Evolutionary conservation across 2,329 filamentous ascomycete genomes (phyloP).

Genomic region (Fusarium sp.): DNA sequence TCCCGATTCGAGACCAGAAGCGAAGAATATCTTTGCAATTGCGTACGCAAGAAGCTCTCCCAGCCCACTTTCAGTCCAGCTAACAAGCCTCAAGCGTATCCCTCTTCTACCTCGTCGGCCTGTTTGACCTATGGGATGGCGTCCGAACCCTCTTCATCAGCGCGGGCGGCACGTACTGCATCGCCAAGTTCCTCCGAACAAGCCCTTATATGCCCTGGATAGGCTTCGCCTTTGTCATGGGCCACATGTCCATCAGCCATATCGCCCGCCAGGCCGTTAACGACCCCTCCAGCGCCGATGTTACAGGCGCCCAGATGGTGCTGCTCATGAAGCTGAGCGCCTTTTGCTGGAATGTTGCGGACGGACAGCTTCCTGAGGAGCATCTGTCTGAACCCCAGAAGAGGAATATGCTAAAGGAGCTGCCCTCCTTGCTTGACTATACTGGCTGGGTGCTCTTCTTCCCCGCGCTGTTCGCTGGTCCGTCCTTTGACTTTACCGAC

Average conservation of each 20-base stretch:
- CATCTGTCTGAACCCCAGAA: slow-evolving; percentile 91
- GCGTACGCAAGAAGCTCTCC: slow-evolving; percentile 63
- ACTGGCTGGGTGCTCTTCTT: slow-evolving; percentile 96
- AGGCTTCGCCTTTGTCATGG: slow-evolving; percentile 94
- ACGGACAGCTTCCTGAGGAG: slow-evolving; percentile 84
- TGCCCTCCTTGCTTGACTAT: slow-evolving; percentile 86
- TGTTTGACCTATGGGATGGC: slow-evolving; percentile 94
- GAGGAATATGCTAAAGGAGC: slow-evolving; percentile 80
- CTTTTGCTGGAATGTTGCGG: slow-evolving; percentile 98
- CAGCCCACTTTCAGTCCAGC: slow-evolving; percentile 1
- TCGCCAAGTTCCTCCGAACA: slow-evolving; percentile 82
- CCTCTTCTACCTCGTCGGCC: slow-evolving; percentile 91
- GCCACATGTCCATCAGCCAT: slow-evolving; percentile 93
- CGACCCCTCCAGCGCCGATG: slow-evolving; percentile 79
- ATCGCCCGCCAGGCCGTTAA: slow-evolving; percentile 82
- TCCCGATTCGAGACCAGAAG: slow-evolving; percentile 84
- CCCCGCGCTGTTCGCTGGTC: slow-evolving; percentile 88
- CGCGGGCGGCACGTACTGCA: slow-evolving; percentile 83
- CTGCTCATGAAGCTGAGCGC: slow-evolving; percentile 97
- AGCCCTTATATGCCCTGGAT: slow-evolving; percentile 98
- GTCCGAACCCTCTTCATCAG: slow-evolving; percentile 84
- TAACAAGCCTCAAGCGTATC: slow-evolving; percentile 69
- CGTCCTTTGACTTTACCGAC: slow-evolving; percentile 94
- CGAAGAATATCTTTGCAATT: slow-evolving; percentile 92
- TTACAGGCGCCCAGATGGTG: slow-evolving; percentile 98